Conservation (phyloP, 2,329 filamentous ascomycete species). For the Amauroascus niger region DNA sequence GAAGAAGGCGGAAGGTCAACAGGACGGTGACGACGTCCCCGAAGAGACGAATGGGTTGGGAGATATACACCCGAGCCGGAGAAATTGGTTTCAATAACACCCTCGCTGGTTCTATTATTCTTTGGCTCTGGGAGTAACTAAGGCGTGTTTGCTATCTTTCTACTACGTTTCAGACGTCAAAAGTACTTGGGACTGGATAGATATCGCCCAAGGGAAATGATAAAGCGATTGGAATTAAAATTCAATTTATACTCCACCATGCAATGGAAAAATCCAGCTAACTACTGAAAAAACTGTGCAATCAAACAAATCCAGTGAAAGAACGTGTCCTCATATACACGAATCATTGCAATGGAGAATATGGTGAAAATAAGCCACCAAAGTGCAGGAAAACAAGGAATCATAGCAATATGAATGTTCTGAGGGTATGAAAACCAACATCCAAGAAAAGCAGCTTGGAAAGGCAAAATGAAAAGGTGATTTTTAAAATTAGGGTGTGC, state of each 20-base stretch:
- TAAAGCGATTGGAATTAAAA: background rate
- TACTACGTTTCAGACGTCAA: background rate
- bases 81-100: slow-evolving; percentile 9
- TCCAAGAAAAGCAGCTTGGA: background rate
- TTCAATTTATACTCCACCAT: slow-evolving; percentile 2
- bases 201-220: background rate
- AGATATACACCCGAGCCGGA: slow-evolving; percentile 15
- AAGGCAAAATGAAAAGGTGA: background rate
- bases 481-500: slow-evolving; percentile 1
- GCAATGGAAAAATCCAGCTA: background rate
- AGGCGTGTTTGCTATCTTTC: background rate
- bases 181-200: background rate
- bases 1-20: slow-evolving; percentile 25
- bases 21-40: slow-evolving; percentile 17
- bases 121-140: background rate
- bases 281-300: background rate
- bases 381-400: background rate
- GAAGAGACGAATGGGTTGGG: slow-evolving; percentile 1
- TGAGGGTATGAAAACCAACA: slow-evolving; percentile 6
- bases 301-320: background rate
- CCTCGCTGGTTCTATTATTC: background rate
- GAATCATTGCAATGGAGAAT: background rate
- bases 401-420: background rate
- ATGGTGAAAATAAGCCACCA: too few species aligned
- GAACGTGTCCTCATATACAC: background rate